Conservation (phyloP, 352 stramenopile genomes). For the Blastocystis sp. region DNA sequence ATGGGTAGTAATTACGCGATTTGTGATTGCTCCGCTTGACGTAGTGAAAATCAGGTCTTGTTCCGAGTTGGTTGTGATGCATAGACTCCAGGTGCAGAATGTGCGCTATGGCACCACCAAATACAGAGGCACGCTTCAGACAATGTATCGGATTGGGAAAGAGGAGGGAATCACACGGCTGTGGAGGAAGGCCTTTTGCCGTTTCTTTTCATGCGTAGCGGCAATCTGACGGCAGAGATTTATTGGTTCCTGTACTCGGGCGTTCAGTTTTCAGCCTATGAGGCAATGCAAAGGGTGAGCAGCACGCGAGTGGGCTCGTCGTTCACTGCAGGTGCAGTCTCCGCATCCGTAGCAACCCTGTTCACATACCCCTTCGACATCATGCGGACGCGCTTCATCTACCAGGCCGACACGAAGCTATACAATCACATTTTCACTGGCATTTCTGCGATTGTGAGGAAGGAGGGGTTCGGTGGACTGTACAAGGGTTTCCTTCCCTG, state of each 20-base stretch:
- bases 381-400: slow-evolving; percentile 49
- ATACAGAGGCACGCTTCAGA: slow-evolving; percentile 33
- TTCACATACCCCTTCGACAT: slow-evolving; percentile 50
- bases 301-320: slow-evolving; percentile 11
- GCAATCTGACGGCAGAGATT: slow-evolving; percentile 41
- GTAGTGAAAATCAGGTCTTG: slow-evolving; percentile 59
- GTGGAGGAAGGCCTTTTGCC: slow-evolving; percentile 20
- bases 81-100: slow-evolving; percentile 43
- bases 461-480: slow-evolving; percentile 24
- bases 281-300: neutral
- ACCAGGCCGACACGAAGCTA: slow-evolving; percentile 23
- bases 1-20: slow-evolving; percentile 45
- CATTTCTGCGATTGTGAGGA: neutral
- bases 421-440: slow-evolving; percentile 41
- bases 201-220: neutral
- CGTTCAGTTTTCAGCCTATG: slow-evolving; percentile 60
- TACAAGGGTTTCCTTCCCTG: slow-evolving; percentile 65
- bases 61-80: neutral
- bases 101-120: slow-evolving; percentile 53
- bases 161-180: slow-evolving; percentile 60
- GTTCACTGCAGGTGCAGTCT: slow-evolving; percentile 35
- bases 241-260: slow-evolving; percentile 66
- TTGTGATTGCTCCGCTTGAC: slow-evolving; percentile 56
- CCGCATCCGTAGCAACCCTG: slow-evolving; percentile 41
- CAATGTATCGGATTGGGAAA: slow-evolving; percentile 20